Base-by-base conservation (phyloP, 805 yeast genomes). In the Wickerhamiella sorbophila region DNA sequence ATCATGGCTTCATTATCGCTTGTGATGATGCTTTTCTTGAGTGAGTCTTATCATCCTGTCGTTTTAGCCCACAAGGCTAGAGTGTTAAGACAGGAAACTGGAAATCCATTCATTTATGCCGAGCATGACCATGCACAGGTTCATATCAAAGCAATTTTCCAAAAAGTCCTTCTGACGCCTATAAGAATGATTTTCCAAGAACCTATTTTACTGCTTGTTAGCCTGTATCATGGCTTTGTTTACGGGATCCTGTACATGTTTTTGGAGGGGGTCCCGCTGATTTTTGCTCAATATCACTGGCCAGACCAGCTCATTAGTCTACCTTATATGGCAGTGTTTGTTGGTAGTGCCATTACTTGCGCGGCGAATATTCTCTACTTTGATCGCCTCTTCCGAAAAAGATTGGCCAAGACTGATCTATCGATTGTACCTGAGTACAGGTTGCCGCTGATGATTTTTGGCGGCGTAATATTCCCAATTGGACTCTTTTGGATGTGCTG, bases 401-500 rank as follows among this genome's bases (percentile, higher is more conserved):
- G 61, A 22, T 63, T 78, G 55, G 60, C 52, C 27, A 64, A 55
- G 8, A 73, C 74, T 53, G 78, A 78, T 32, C 65, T 63, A 48
- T 72, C 75, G 1, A 71, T 77, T 1, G 71, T 77, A 9, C 93
- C 95, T 0, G 95, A 86, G 59, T 79, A 75, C 32, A 73, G 95
- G 58, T 66, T 86, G 45, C 72, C 75, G 20, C 77, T 86, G 31
- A 73, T 84, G 79, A 71, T 83, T 78, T 61, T 68, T 33, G 85
- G 91, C 31, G 74, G 78, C 33, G 46, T 82, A 45, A 57, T 70
- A 10, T 80, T 86, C 63, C 79, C 93, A 21, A 66, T 74, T 40
- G 95, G 95, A 38, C 63, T 86, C 51, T 68, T 86, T 51, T 80
- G 94, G 93, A 68, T 85, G 56, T 75, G 84, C 43, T 86, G 95